These are phyloP conservation scores for Stephanodiscus minutulus DNA, from an alignment of 108 stramenopile genomes.

Conservation along the genomic window DNA sequence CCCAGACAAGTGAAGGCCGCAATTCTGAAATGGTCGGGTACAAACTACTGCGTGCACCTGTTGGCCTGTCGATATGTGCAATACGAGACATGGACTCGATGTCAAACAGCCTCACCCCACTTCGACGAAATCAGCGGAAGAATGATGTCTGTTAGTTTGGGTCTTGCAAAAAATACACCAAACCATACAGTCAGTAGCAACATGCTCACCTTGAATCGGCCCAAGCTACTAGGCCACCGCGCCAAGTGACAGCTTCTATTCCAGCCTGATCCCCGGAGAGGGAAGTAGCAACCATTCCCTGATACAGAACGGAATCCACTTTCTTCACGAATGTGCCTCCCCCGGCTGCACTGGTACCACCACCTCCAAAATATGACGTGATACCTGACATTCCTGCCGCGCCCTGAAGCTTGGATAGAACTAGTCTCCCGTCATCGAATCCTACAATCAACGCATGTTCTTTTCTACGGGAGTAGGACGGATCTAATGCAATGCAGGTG, in stretches of 20 bases:
- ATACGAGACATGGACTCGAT: conserved; percentile 68
- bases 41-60: conserved; percentile 69
- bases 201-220: conserved; percentile 61
- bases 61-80: conserved; percentile 84
- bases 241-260: conserved; percentile 77
- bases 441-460: conserved; percentile 70
- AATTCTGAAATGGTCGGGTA: conserved; percentile 65
- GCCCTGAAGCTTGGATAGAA: conserved; percentile 62
- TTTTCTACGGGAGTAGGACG: conserved; percentile 53
- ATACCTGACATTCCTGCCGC: conserved; percentile 22
- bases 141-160: not conserved
- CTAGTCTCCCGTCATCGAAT: conserved; percentile 68
- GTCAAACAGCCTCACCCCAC: conserved; percentile 77
- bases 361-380: conserved; percentile 35
- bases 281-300: conserved; percentile 25
- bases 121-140: not conserved
- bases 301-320: conserved; percentile 43
- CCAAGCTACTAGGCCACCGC: conserved; percentile 76
- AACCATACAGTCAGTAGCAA: not conserved
- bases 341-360: conserved; percentile 20
- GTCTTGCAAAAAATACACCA: not conserved
- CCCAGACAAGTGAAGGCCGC: conserved; percentile 61
- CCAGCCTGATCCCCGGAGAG: conserved; percentile 37
- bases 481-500: conserved; percentile 72
- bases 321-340: conserved; percentile 36